These are phyloP conservation scores for Apiotrichum gamsii DNA, from an alignment of 1,284 basidiomycete genomes.

Conservation along the genomic window DNA sequence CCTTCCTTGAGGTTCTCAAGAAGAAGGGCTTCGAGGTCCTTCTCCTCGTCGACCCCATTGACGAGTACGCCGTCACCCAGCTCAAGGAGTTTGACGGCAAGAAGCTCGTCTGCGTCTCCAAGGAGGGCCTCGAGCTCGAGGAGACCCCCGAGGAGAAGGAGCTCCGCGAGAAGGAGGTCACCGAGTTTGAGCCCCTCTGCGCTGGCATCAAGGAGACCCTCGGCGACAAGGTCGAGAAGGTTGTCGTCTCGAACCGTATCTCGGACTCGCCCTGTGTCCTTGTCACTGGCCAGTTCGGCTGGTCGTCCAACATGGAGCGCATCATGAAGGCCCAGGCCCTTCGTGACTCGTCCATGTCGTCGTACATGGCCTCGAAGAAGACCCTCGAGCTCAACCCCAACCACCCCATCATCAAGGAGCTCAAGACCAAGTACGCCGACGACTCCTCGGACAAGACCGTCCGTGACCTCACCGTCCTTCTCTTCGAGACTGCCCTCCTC, in stretches of 20 bases:
- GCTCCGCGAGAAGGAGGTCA: conserved; percentile 77
- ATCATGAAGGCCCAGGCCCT: conserved; percentile 99
- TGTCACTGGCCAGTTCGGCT: conserved; percentile 97
- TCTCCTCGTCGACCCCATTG: conserved; percentile 95
- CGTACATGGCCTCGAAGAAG: conserved; percentile 99
- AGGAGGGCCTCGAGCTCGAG: conserved; percentile 98
- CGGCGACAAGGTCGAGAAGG: conserved; percentile 99
- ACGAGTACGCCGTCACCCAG: conserved; percentile 95
- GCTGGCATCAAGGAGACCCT: conserved; percentile 92
- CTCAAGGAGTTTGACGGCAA: conserved; percentile 99
- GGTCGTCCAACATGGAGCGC: conserved; percentile 99
- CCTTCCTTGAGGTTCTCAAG: conserved; percentile 99
- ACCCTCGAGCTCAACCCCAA: conserved; percentile 94
- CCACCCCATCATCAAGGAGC: conserved; percentile 90
- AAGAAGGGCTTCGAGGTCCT: conserved; percentile 99
- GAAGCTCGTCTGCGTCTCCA: conserved; percentile 96
- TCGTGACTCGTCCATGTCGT: conserved; percentile 97
- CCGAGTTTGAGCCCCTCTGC: conserved; percentile 84
- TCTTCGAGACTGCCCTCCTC: conserved; percentile 92
- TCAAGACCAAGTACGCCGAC: conserved; percentile 87
- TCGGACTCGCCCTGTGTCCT: conserved; percentile 91
- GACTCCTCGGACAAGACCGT: conserved; percentile 99
- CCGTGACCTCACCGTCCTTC: conserved; percentile 86
- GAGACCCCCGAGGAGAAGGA: conserved; percentile 98
- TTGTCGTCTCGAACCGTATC: conserved; percentile 96